Percentiles rank a stretch among this genome's conserved stretches.
These are phyloP conservation scores for Serendipita indica DNA, from an alignment of 768 basidiomycete species.

Conservation along the genomic window DNA sequence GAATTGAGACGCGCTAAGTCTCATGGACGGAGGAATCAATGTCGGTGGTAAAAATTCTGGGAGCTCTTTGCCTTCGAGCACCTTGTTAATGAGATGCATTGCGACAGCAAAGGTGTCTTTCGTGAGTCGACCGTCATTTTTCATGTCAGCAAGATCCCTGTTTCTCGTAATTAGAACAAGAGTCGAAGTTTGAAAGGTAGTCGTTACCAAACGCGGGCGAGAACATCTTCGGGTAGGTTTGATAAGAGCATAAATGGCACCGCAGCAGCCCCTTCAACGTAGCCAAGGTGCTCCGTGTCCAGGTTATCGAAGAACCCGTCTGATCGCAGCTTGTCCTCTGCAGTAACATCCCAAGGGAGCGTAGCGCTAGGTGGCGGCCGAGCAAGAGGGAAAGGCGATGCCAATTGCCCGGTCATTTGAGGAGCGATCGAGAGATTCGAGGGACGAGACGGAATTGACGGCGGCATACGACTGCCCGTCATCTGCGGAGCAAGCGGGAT, in stretches of 20 bases:
- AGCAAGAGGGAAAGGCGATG: conserved; percentile 16
- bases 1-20: conserved; percentile 20
- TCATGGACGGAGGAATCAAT: conserved; percentile 72
- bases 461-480: background rate
- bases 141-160: conserved; percentile 90
- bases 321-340: conserved; percentile 58
- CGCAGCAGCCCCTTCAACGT: conserved; percentile 83
- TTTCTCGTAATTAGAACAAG: conserved; percentile 11
- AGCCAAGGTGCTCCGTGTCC: conserved; percentile 59
- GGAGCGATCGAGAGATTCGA: conserved; percentile 18
- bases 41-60: conserved; percentile 54
- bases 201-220: conserved; percentile 85
- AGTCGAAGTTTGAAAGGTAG: background rate
- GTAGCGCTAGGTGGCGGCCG: conserved; percentile 12
- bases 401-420: conserved; percentile 34
- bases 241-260: conserved; percentile 94
- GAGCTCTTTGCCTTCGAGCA: conserved; percentile 63
- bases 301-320: conserved; percentile 74
- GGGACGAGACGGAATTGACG: background rate
- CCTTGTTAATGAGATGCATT: conserved; percentile 81
- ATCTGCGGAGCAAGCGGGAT: background rate
- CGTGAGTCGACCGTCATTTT: conserved; percentile 72
- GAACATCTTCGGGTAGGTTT: conserved; percentile 57
- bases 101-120: conserved; percentile 92
- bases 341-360: conserved; percentile 66